phyloP scores from a whole-genome alignment of 108 stramenopile genomes.

The Skeletonema tropicum region DNA sequence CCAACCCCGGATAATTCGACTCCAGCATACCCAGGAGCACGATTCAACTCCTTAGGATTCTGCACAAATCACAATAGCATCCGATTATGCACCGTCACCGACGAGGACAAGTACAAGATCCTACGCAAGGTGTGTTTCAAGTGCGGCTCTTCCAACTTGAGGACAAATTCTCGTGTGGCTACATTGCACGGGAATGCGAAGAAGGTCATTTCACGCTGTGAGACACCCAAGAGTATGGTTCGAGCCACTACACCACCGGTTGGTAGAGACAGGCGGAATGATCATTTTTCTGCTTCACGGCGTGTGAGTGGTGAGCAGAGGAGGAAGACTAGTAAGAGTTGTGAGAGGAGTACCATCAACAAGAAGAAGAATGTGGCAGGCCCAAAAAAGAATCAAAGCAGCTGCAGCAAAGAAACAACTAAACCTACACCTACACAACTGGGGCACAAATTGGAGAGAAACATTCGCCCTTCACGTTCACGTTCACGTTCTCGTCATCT shows the following conservation, averaged over 20 bases:
- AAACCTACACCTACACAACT: not conserved
- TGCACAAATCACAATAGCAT: not conserved
- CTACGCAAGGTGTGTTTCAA: not conserved
- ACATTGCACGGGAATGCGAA: not conserved
- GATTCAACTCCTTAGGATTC: not conserved
- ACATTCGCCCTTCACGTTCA: not conserved
- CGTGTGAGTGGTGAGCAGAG: not conserved
- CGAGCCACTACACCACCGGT: not conserved
- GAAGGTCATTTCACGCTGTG: not conserved
- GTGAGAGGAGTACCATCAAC: not conserved
- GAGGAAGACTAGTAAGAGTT: not conserved
- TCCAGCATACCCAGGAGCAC: not conserved
- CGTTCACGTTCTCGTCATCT: not conserved
- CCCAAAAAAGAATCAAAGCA: not conserved
- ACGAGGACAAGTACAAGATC: constrained; percentile 1
- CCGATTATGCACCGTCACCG: not conserved
- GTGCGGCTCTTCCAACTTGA: not conserved
- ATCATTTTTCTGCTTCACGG: not conserved
- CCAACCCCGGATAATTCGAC: not conserved
- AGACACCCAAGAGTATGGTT: not conserved
- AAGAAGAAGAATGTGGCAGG: too few relatives aligned
- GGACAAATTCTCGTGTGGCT: not conserved
- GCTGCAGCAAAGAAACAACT: not conserved
- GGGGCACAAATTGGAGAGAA: not conserved
- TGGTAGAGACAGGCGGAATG: not conserved